These are phyloP conservation scores for Kazachstania sp. DNA, from an alignment of 1,139 yeast species.

Conservation along the genomic window DNA sequence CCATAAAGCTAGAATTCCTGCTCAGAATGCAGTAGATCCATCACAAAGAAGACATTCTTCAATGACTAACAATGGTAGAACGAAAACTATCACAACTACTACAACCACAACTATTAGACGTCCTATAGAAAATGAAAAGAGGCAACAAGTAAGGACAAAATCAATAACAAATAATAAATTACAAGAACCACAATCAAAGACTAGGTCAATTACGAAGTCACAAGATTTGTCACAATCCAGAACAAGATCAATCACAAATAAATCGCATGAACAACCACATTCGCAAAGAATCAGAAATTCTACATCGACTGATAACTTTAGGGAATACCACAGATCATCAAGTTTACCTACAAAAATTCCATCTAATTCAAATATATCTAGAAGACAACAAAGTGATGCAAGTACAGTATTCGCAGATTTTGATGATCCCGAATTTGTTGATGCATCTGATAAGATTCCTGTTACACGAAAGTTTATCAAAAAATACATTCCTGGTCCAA, in stretches of 20 bases:
- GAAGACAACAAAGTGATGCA: slow-evolving; percentile 13
- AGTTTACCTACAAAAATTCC: slow-evolving; percentile 12
- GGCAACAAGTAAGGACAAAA: too few relatives aligned
- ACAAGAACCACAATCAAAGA: not conserved
- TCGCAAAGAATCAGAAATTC: slow-evolving; percentile 1
- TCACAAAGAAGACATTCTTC: not conserved
- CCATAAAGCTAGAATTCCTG: slow-evolving; percentile 3
- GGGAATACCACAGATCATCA: slow-evolving; percentile 9
- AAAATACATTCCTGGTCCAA: slow-evolving; percentile 41
- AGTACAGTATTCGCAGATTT: slow-evolving; percentile 23
- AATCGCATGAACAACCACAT: not conserved
- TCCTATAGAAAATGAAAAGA: too few relatives aligned
- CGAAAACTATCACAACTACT: not conserved
- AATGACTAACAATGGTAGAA: not conserved
- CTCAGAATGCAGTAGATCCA: not conserved
- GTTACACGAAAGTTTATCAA: slow-evolving; percentile 22
- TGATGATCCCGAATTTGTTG: slow-evolving; percentile 18
- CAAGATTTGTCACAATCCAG: not conserved
- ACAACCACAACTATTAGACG: not conserved
- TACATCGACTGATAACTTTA: not conserved
- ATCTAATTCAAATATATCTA: slow-evolving; percentile 3
- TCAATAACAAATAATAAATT: not conserved
- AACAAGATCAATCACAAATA: not conserved
- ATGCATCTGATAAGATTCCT: not conserved
- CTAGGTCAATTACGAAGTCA: not conserved